A percentile compares a stretch with the other conserved stretches of the same genome.
These are phyloP conservation scores for Nasturtium officinale DNA, from an alignment of 345 rosid species.

Conservation along the genomic window DNA sequence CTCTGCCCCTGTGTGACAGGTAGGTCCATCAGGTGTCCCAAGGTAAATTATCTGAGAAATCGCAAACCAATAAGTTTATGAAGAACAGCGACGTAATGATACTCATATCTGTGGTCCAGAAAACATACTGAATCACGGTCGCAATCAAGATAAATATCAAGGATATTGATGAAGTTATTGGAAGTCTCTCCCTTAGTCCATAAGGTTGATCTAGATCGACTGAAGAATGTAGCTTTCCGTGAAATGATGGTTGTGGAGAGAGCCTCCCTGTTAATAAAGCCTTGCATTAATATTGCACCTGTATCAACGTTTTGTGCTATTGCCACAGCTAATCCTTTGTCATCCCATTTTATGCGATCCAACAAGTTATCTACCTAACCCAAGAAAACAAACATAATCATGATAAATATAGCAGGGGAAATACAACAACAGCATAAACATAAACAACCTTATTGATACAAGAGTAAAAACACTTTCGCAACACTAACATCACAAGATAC, in stretches of 20 bases:
- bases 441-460: constrained; percentile 39
- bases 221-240: constrained; percentile 86
- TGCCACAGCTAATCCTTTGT: constrained; percentile 91
- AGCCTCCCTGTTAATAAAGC: constrained; percentile 82
- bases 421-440: constrained; percentile 25
- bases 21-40: constrained; percentile 90
- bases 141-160: constrained; percentile 75
- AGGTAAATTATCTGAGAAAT: constrained; percentile 78
- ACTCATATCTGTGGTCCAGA: not conserved
- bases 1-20: constrained; percentile 92
- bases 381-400: constrained; percentile 20
- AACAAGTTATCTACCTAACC: constrained; percentile 68
- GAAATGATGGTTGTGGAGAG: constrained; percentile 68
- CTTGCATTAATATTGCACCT: constrained; percentile 94
- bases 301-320: constrained; percentile 94
- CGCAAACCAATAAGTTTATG: constrained; percentile 3
- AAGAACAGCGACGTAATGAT: not conserved
- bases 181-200: constrained; percentile 97
- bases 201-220: constrained; percentile 79
- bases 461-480: not conserved
- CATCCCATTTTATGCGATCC: constrained; percentile 89
- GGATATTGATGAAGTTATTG: constrained; percentile 77
- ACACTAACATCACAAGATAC: not conserved
- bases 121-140: constrained; percentile 80
- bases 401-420: not conserved